phyloP scores from a whole-genome alignment of 2,329 filamentous ascomycete species.

The Ilyonectria robusta region DNA sequence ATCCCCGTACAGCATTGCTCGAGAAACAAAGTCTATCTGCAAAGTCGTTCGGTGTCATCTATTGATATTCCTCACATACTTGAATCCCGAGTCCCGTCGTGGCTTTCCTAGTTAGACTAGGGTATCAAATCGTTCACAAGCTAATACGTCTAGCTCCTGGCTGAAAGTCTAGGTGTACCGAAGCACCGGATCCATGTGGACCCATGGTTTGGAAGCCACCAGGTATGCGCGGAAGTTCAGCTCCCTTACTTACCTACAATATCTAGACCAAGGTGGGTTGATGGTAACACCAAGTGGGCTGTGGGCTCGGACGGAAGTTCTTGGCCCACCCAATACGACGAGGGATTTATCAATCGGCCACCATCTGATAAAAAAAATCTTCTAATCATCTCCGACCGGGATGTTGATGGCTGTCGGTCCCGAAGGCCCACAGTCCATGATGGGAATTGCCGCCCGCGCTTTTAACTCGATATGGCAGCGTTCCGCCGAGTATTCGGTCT shows the following conservation, averaged over 20 bases:
- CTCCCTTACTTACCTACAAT: neutral
- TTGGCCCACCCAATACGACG: slow-evolving; percentile 12
- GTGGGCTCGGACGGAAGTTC: neutral
- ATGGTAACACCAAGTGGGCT: neutral
- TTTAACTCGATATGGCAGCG: slow-evolving; percentile 10
- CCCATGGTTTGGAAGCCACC: neutral
- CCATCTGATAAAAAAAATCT: slow-evolving; percentile 28
- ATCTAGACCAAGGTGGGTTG: neutral
- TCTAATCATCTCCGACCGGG: slow-evolving; percentile 23
- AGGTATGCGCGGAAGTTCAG: neutral
- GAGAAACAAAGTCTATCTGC: neutral
- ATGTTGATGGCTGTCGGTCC: slow-evolving; percentile 2
- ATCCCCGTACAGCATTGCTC: neutral
- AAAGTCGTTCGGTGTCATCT: neutral
- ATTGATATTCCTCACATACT: neutral
- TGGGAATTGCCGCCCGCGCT: slow-evolving; percentile 20
- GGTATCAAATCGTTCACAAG: neutral
- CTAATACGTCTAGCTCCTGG: neutral
- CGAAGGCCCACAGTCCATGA: slow-evolving; percentile 15
- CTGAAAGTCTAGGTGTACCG: neutral
- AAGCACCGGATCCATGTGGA: neutral
- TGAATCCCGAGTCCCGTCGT: neutral
- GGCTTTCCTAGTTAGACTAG: neutral
- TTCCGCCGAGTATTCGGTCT: neutral
- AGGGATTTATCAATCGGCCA: slow-evolving; percentile 26